phyloP scores from a whole-genome alignment of 179 eudicot species.

The Sideroxylon spinosum region DNA sequence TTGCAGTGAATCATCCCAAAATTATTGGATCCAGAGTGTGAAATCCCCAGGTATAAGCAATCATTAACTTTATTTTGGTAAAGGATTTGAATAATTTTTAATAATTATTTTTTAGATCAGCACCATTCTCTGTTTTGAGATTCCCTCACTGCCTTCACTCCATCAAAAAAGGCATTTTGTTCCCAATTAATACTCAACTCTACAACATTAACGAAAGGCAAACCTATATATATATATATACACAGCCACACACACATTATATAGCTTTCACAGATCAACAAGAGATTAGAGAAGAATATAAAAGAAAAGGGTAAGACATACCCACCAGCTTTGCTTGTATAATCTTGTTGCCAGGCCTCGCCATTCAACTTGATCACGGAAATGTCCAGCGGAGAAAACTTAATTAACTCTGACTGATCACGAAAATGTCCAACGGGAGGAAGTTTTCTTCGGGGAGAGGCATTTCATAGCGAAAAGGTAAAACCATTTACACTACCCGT shows the following conservation, averaged over 20 bases:
- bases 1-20: not conserved
- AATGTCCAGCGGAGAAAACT: not conserved
- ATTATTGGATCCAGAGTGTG: not conserved
- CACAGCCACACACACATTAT: too few relatives aligned
- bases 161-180: not conserved
- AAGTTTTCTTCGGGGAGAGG: too few relatives aligned
- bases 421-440: too few relatives aligned
- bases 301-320: too few relatives aligned
- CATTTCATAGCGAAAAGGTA: too few relatives aligned
- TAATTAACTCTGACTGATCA: too few relatives aligned
- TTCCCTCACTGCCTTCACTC: not conserved
- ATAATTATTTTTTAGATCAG: not conserved
- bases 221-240: too few relatives aligned
- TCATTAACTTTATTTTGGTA: not conserved
- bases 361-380: constrained; percentile 5
- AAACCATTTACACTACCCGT: too few relatives aligned
- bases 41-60: not conserved
- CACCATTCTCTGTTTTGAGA: not conserved
- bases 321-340: constrained; percentile 19
- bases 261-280: too few relatives aligned
- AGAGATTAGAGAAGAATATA: too few relatives aligned
- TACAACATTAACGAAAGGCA: too few relatives aligned
- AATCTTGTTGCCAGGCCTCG: constrained; percentile 24
- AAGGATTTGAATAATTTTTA: not conserved
- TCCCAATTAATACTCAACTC: not conserved